These are phyloP conservation scores for Artemisia annua DNA, from an alignment of 129 eudicot genomes.

Conservation along the genomic window DNA sequence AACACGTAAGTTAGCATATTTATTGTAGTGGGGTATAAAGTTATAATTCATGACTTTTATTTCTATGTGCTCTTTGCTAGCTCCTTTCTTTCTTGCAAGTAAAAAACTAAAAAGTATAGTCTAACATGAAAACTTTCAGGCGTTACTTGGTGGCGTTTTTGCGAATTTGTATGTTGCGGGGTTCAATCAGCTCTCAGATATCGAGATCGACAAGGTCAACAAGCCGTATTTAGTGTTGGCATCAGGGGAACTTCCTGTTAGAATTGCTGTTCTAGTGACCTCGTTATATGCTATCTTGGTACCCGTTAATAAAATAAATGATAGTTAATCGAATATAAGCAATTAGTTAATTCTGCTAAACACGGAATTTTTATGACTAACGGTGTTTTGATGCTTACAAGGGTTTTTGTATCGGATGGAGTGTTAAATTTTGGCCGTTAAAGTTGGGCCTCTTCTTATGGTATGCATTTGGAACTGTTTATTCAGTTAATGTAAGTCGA, in stretches of 20 bases:
- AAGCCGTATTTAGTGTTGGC: constrained; percentile 38
- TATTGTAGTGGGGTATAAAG: no score
- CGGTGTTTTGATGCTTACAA: not conserved
- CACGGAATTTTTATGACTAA: not conserved
- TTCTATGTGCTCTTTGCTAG: no score
- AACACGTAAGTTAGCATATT: no score
- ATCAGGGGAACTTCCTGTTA: constrained; percentile 34
- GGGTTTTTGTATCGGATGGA: constrained; percentile 37
- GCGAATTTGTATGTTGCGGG: constrained; percentile 33
- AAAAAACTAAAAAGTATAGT: no score
- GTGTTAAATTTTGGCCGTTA: constrained; percentile 28
- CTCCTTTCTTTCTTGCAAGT: no score
- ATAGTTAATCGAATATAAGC: not conserved
- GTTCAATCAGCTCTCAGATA: constrained; percentile 35
- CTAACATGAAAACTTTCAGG: constrained; percentile 16
- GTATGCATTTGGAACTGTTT: constrained; percentile 35
- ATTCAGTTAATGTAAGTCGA: no score
- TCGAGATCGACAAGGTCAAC: constrained; percentile 37
- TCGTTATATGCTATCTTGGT: constrained; percentile 32
- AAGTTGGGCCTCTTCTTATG: constrained; percentile 34
- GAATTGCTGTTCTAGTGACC: constrained; percentile 31
- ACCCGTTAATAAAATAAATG: not conserved
- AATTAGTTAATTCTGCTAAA: no score
- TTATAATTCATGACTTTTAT: no score
- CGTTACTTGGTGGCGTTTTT: constrained; percentile 28